Conservation (phyloP, 768 basidiomycete species). For the Phanerochaete sordida region DNA sequence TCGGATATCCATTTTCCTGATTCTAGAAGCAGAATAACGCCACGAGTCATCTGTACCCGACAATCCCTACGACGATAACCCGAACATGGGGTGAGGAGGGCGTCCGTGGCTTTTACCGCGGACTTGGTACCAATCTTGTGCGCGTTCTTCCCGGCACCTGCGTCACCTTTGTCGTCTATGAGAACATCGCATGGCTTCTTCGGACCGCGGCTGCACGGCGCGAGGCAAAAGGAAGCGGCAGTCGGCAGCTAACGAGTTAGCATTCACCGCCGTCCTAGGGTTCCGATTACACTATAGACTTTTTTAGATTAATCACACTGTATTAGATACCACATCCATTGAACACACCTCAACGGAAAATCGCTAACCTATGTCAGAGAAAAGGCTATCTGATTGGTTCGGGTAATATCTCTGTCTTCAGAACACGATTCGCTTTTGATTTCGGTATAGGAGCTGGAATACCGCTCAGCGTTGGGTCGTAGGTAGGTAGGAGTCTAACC, state of each 20-base stretch:
- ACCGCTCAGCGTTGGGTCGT: background rate
- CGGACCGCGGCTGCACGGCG: slow-evolving; percentile 59
- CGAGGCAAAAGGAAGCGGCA: slow-evolving; percentile 11
- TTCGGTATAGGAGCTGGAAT: slow-evolving; percentile 81
- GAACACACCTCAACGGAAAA: background rate
- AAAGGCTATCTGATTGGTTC: background rate
- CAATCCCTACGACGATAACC: slow-evolving; percentile 75
- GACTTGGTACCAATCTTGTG: slow-evolving; percentile 89
- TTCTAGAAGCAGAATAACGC: slow-evolving; percentile 55
- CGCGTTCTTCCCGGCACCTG: slow-evolving; percentile 96
- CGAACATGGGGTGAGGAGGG: slow-evolving; percentile 85
- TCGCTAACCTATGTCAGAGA: background rate
- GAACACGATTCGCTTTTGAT: slow-evolving; percentile 76
- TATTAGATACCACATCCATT: background rate
- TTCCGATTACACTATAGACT: background rate
- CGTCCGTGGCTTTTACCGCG: slow-evolving; percentile 86
- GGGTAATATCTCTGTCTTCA: slow-evolving; percentile 73
- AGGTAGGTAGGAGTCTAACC: background rate
- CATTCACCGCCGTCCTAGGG: background rate
- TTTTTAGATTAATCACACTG: background rate
- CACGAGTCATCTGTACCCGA: slow-evolving; percentile 66
- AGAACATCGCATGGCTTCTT: slow-evolving; percentile 83
- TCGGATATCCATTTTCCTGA: background rate
- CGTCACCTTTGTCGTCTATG: slow-evolving; percentile 97
- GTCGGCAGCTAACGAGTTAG: background rate